Evolutionary conservation across 2,329 filamentous ascomycete species (phyloP).

Genomic region (Westerdykella ornata): DNA sequence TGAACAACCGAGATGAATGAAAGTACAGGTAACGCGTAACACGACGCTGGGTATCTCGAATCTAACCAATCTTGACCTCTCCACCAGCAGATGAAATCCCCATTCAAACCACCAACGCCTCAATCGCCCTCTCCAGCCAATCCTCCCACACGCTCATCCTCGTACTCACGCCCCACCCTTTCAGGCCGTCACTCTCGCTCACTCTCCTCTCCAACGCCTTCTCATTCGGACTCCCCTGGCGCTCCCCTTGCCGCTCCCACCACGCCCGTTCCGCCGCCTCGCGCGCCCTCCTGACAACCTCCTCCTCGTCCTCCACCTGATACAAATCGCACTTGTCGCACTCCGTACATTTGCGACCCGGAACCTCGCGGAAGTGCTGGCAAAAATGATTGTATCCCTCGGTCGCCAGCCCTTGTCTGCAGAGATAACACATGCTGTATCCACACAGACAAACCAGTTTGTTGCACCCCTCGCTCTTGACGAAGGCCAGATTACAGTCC

Average conservation of each 20-base stretch:
- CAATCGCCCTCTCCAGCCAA: constrained; percentile 15
- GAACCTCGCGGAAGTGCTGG: constrained; percentile 82
- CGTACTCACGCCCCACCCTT: constrained; percentile 3
- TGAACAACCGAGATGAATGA: no score
- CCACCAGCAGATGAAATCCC: no score
- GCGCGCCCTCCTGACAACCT: constrained; percentile 37
- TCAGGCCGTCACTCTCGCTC: constrained; percentile 2
- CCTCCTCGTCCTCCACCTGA: constrained; percentile 44
- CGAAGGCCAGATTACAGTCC: constrained; percentile 81
- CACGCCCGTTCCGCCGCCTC: constrained; percentile 42
- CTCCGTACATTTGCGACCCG: constrained; percentile 66
- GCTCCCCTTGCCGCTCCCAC: constrained; percentile 38
- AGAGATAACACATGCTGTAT: constrained; percentile 97
- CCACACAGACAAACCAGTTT: constrained; percentile 94
- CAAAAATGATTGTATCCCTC: constrained; percentile 94
- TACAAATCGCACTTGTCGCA: constrained; percentile 58
- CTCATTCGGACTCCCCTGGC: constrained; percentile 5
- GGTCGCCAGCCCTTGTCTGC: constrained; percentile 55
- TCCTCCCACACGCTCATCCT: constrained; percentile 4
- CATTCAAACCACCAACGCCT: constrained; percentile 13
- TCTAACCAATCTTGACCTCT: no score
- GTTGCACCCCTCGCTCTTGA: constrained; percentile 92
- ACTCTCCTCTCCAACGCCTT: constrained; percentile 19
- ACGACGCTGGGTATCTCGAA: no score
- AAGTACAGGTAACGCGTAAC: no score